Evolutionary conservation across 148 eudicot species (phyloP).

Genomic region (Cornus kousa): DNA sequence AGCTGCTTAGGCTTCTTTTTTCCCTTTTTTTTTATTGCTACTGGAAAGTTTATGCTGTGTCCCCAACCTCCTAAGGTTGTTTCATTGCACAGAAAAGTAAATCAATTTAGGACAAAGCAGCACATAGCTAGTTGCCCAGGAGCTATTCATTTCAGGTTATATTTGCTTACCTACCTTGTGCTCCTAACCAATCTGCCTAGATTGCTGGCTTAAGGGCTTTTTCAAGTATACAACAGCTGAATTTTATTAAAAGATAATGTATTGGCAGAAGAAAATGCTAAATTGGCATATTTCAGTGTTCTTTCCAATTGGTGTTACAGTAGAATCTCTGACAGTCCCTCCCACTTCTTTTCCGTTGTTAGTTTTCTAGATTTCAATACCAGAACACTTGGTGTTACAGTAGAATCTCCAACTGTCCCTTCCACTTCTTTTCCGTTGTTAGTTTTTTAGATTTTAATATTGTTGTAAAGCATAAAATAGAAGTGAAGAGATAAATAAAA

Average conservation of each 20-base stretch:
- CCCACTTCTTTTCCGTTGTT: too few species aligned
- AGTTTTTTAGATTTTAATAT: too few species aligned
- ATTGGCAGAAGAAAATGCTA: not conserved
- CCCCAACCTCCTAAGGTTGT: not conserved
- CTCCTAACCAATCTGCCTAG: not conserved
- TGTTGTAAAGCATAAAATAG: too few species aligned
- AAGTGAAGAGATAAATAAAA: too few species aligned
- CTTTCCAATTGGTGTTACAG: not conserved
- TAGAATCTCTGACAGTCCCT: not conserved
- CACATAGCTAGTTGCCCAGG: not conserved
- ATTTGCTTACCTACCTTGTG: not conserved
- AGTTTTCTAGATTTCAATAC: too few species aligned
- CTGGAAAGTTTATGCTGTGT: not conserved
- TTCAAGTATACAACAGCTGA: not conserved
- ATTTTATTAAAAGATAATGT: not conserved
- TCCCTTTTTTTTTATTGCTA: not conserved
- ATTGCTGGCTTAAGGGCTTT: not conserved
- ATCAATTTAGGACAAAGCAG: not conserved
- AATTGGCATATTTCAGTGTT: not conserved
- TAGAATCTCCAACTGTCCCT: too few species aligned
- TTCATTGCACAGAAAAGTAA: not conserved
- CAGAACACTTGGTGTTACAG: too few species aligned
- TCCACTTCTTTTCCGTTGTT: too few species aligned
- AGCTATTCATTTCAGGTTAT: not conserved
- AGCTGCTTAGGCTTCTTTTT: not conserved